A percentile compares a stretch with the other conserved stretches of the same genome.
phyloP scores from a whole-genome alignment of 148 eudicot genomes.

The Nyssa sinensis region DNA sequence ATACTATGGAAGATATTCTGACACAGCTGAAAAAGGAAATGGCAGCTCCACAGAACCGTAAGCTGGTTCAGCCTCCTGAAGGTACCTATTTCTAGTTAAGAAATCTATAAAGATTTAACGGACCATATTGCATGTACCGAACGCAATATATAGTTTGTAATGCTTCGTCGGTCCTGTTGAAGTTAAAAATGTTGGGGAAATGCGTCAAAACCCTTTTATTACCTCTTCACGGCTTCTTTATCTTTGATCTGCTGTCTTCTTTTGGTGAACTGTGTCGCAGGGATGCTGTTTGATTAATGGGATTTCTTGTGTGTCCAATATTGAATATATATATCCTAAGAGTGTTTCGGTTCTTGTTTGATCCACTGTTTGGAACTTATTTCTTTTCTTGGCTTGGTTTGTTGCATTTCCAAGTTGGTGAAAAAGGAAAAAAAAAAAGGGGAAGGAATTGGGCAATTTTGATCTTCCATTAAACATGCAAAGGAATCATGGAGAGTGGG shows the following conservation, averaged over 20 bases:
- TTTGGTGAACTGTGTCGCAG: conserved; percentile 15
- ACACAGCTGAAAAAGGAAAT: conserved; percentile 35
- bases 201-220: conserved; percentile 10
- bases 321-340: conserved; percentile 11
- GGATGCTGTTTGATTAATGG: conserved; percentile 24
- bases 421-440: no score
- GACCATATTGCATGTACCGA: conserved; percentile 11
- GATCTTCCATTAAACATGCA: no score
- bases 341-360: background rate
- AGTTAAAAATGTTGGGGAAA: conserved; percentile 8
- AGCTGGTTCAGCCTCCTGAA: conserved; percentile 47
- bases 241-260: conserved; percentile 9
- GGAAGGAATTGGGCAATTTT: no score
- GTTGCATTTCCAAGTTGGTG: no score
- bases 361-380: background rate
- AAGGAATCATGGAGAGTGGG: no score
- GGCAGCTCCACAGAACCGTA: conserved; percentile 37
- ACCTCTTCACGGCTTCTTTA: background rate
- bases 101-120: background rate
- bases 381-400: background rate
- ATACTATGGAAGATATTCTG: conserved; percentile 40
- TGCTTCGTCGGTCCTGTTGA: background rate
- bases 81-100: conserved; percentile 27
- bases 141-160: conserved; percentile 20
- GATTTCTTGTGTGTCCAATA: conserved; percentile 21